Percentiles rank a stretch among this genome's conserved stretches.
Evolutionary conservation across 768 basidiomycete genomes (phyloP).

Genomic region (Filobasidium wieringae): DNA sequence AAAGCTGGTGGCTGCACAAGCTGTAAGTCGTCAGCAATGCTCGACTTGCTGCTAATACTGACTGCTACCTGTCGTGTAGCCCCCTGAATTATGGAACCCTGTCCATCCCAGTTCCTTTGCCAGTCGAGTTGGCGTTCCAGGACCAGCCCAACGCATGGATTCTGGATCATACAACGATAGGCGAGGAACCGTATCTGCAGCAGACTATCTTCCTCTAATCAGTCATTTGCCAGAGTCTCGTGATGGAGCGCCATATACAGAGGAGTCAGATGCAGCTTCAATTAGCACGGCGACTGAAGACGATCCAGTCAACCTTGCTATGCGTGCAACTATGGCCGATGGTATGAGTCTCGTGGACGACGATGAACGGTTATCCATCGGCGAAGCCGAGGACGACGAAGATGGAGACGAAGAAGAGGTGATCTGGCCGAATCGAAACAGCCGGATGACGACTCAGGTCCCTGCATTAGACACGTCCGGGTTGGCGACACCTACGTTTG

Average conservation of each 20-base stretch:
- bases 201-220: background rate
- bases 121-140: background rate
- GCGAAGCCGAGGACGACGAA: constrained; percentile 44
- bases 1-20: constrained; percentile 50
- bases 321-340: constrained; percentile 50
- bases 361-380: constrained; percentile 21
- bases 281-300: constrained; percentile 65
- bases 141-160: background rate
- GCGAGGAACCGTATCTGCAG: background rate
- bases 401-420: constrained; percentile 54
- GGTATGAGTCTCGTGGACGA: constrained; percentile 44
- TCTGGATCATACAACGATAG: background rate
- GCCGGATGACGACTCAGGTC: background rate
- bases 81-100: background rate
- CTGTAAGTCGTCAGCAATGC: no score
- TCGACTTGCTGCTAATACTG: no score
- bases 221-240: background rate
- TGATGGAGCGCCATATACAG: no score
- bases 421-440: constrained; percentile 33
- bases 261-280: constrained; percentile 45
- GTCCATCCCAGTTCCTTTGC: background rate
- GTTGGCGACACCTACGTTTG: background rate
- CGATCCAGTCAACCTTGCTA: constrained; percentile 56
- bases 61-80: no score
- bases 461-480: background rate